Evolutionary conservation across 2,329 filamentous ascomycete genomes (phyloP).

Genomic region (Lachnellula arida): DNA sequence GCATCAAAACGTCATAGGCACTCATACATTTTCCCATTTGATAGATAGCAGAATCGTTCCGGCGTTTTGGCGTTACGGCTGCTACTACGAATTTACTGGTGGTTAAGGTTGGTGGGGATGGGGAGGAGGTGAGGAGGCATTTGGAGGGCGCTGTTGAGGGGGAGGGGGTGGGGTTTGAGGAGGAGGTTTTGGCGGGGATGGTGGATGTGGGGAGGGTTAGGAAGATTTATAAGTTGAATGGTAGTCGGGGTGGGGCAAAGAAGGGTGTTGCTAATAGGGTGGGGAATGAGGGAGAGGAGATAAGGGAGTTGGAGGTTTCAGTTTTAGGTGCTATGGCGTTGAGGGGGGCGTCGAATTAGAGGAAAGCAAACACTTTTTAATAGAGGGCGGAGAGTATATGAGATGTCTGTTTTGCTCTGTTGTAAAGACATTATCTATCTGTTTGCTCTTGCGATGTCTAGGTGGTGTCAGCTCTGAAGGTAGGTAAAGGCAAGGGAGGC

Average conservation of each 20-base stretch:
- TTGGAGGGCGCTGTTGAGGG: constrained; percentile 60
- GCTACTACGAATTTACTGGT: constrained; percentile 69
- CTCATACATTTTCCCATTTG: constrained; percentile 4
- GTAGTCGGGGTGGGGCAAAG: constrained; percentile 33
- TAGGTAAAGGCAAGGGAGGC: too few relatives aligned
- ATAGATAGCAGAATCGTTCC: constrained; percentile 88
- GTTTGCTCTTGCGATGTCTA: too few relatives aligned
- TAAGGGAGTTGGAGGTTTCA: constrained; percentile 59
- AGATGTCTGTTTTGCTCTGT: too few relatives aligned
- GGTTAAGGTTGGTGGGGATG: constrained; percentile 62
- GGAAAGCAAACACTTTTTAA: too few relatives aligned
- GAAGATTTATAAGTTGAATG: constrained; percentile 83
- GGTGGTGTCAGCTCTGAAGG: too few relatives aligned
- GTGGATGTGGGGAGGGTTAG: constrained; percentile 66
- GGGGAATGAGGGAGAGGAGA: constrained; percentile 36
- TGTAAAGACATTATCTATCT: too few relatives aligned
- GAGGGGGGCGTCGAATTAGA: constrained; percentile 45
- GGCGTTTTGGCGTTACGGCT: constrained; percentile 75
- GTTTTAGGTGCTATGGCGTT: constrained; percentile 75
- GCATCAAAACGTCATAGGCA: background rate
- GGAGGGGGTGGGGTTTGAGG: constrained; percentile 51
- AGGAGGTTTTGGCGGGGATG: constrained; percentile 53
- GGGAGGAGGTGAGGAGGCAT: constrained; percentile 48
- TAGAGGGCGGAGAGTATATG: too few relatives aligned
- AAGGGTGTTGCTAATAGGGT: background rate